A percentile compares a stretch with the other conserved stretches of the same genome.
These are phyloP conservation scores for Hirsutella minnesotensis DNA, from an alignment of 2,329 filamentous ascomycete genomes.

Conservation along the genomic window DNA sequence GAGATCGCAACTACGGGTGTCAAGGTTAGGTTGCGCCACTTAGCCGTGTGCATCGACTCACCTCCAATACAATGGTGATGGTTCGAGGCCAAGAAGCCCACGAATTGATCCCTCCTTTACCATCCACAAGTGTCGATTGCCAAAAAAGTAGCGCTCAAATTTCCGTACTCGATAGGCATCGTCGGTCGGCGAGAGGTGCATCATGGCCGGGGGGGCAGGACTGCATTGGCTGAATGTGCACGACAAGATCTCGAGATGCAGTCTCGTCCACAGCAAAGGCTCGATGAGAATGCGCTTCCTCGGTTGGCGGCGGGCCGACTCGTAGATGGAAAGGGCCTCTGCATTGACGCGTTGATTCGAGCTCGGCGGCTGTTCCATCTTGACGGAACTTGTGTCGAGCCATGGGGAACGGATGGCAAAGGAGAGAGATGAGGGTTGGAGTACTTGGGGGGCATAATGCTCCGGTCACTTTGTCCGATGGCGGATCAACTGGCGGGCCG, in stretches of 20 bases:
- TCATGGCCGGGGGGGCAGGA: not conserved
- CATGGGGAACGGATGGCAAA: not conserved
- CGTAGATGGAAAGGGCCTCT: slow-evolving; percentile 1
- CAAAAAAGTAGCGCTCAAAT: not conserved
- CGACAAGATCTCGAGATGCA: slow-evolving; percentile 2
- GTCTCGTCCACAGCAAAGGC: slow-evolving; percentile 2
- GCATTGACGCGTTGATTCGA: not conserved
- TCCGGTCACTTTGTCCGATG: not conserved
- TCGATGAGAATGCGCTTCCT: slow-evolving; percentile 3
- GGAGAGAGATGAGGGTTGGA: not conserved
- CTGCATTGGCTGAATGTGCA: slow-evolving; percentile 1
- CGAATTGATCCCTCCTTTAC: not conserved
- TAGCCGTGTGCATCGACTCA: not conserved
- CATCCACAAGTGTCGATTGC: not conserved
- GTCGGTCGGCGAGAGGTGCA: not conserved
- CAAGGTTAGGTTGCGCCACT: not conserved
- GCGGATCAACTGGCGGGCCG: no score
- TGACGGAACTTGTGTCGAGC: not conserved
- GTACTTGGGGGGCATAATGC: not conserved
- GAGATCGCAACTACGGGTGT: not conserved
- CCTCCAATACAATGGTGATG: not conserved
- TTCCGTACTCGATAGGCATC: not conserved
- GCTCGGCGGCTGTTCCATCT: not conserved
- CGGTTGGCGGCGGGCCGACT: not conserved
- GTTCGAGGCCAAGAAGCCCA: not conserved